These are phyloP conservation scores for Umbelopsis vinacea DNA, from an alignment of 192 early-diverging fungal species.

Conservation along the genomic window DNA sequence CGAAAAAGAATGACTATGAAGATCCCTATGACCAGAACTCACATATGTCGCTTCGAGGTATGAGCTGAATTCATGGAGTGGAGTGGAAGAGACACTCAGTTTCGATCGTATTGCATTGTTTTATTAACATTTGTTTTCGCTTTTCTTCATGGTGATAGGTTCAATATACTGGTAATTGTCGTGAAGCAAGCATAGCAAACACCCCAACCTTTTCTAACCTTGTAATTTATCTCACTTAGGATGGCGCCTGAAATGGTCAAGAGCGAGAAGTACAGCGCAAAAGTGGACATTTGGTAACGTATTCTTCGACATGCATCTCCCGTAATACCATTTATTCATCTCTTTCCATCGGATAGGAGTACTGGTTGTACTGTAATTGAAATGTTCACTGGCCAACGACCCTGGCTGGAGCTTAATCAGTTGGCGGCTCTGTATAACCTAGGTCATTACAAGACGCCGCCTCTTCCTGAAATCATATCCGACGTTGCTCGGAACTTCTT, in stretches of 20 bases:
- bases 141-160: background rate
- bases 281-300: slow-evolving; percentile 90
- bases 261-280: slow-evolving; percentile 85
- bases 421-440: slow-evolving; percentile 67
- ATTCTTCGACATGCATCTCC: no score
- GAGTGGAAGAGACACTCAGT: no score
- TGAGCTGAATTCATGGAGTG: slow-evolving; percentile 53
- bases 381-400: slow-evolving; percentile 92
- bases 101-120: no score
- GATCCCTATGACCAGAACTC: slow-evolving; percentile 53
- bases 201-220: no score
- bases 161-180: slow-evolving; percentile 7
- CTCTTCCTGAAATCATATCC: slow-evolving; percentile 73
- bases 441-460: slow-evolving; percentile 77
- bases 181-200: background rate
- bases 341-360: slow-evolving; percentile 34
- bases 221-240: no score
- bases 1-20: slow-evolving; percentile 72
- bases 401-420: slow-evolving; percentile 66
- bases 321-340: background rate
- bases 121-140: background rate
- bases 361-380: slow-evolving; percentile 90
- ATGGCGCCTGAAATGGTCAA: slow-evolving; percentile 98
- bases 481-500: slow-evolving; percentile 75
- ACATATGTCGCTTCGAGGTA: slow-evolving; percentile 68